Evolutionary conservation across 129 eudicot species (phyloP), one percentile per base, ranked within the genome.

Genomic region (Escallonia herrerae): DNA sequence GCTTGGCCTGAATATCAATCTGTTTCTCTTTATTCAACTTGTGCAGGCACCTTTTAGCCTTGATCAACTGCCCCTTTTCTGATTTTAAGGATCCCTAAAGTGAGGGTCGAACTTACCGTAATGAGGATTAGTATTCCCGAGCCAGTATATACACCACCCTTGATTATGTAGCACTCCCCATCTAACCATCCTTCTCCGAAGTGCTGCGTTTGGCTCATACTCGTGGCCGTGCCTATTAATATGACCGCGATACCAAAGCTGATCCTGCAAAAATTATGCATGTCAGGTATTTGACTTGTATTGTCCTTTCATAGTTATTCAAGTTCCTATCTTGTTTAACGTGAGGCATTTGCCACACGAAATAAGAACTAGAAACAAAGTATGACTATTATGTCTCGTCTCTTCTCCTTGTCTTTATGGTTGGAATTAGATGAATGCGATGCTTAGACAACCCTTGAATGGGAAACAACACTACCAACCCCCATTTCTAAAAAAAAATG

Each of bases 111-210:
- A 56, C 79, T 81, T 7, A 80, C 33, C 7, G 95, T 66, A 5
- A 83, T 13, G n/a, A 91, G 69, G 6, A 75, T 76, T 7, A 87
- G 53, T 15, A 84, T 40, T 15, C 83, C 90, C 3, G 97, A 79
- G 8, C 81, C 89, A 63, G 71, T 50, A 53, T 71, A 91, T 37
- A 91, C 74, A 2, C 96, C 97, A 59, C 83, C 78, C 71, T 79
- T 91, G 3, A 87, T 91, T 9, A 87, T 60, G 78, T 87, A 91
- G 67, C 97, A 91, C 44, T 77, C 82, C 13, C 87, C 89, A 58
- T 79, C 82, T 50, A 81, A 33, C 97, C 97, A 91, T 40, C 97
- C 97, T 74, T 88, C 66, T 15, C 97, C 96, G 33, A 80, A 74
- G 2, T 53, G 37, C 14, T 91, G 97, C 43, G 43, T 77, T 47